A percentile compares a stretch with the other conserved stretches of the same genome.
phyloP scores from a whole-genome alignment of 805 yeast species.

The Barnettozyma pratensis region DNA sequence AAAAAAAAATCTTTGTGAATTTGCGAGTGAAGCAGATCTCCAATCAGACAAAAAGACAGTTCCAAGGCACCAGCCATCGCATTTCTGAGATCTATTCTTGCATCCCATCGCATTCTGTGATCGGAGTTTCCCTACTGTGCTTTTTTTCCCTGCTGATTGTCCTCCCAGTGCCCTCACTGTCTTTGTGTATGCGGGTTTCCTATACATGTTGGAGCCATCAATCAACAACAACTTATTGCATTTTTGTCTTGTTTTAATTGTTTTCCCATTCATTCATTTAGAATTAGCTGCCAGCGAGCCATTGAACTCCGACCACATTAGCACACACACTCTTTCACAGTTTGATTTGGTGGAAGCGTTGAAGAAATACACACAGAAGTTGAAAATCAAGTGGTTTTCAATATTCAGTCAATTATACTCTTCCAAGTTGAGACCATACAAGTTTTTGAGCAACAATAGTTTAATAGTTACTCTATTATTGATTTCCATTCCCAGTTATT shows the following conservation, averaged over 20 bases:
- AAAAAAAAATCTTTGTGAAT: no score
- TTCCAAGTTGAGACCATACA: conserved; percentile 1
- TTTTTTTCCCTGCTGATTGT: neutral
- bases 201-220: conserved; percentile 1
- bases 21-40: no score
- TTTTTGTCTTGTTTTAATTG: neutral
- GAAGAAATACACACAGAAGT: neutral
- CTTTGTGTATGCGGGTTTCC: neutral
- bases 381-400: neutral
- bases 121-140: no score
- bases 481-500: conserved; percentile 5
- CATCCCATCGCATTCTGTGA: no score
- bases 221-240: neutral
- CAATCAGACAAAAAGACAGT: no score
- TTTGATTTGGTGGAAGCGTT: neutral
- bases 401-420: neutral
- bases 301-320: neutral
- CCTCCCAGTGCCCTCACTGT: neutral
- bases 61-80: no score
- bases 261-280: conserved; percentile 1
- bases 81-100: no score
- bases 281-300: neutral
- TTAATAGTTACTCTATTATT: conserved; percentile 4
- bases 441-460: conserved; percentile 1
- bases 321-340: neutral